Base-by-base conservation (phyloP, 2,329 filamentous ascomycete species). In the Pseudogymnoascus sp. region DNA sequence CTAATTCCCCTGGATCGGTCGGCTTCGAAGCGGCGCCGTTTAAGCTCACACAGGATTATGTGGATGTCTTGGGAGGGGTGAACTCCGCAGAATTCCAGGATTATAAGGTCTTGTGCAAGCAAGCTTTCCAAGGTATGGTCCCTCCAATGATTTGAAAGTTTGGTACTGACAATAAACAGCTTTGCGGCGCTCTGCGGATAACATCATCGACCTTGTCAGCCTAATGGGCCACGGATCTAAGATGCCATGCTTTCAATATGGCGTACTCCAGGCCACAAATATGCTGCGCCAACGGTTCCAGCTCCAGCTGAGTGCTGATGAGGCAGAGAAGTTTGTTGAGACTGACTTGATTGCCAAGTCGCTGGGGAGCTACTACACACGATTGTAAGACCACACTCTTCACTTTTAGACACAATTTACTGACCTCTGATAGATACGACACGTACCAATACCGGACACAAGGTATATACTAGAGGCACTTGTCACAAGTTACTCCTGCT, bases 391-490 rank as follows among this genome's bases (percentile, higher is more conserved):
- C 39, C 41, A 57, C 33, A 14, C n/a, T 33, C 25, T 41, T 60
- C 57, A 60, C 3, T 3, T 37, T 9, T 16, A 20, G 1, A 58
- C 60, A 62, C 6, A 43, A n/a, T n/a, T n/a, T 18, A 8, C 65
- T 67, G 39, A 65, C 38, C 16, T 12, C 36, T 28, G 30, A 60
- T 64, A 90, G 88, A 75, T 91, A 92, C 70, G 88, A 92, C 75
- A 90, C 88, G 64, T 93, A 92, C 77, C 89, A 93, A 77, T 93
- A 93, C 76, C 85, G 90, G 70, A 92, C 90, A 36, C 89, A 93
- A 75, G 90, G 89, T 67, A 93, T 93, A 75, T 93, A 93, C 75
- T 93, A 82, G 68, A 58, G 12, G 33, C 33, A 25, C 33, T 12
- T 11, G 36, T 22, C 20, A 37, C 7, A 58, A 58, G 57, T 33